A percentile compares a stretch with the other conserved stretches of the same genome.
Conservation (phyloP, 306 rosid genomes). For the Ochetophila trinervis region DNA sequence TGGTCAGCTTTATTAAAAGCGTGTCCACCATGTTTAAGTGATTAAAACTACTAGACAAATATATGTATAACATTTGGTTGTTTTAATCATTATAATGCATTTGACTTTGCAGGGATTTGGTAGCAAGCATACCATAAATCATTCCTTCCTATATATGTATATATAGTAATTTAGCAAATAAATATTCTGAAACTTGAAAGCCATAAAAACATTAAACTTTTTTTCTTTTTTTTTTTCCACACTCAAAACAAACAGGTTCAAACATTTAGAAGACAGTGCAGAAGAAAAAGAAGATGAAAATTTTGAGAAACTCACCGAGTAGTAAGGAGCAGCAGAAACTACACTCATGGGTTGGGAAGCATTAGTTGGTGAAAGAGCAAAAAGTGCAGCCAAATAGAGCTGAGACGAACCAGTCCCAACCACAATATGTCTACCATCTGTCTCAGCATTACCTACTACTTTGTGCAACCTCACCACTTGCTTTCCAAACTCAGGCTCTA, state of each 20-base stretch:
- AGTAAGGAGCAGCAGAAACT: slow-evolving; percentile 70
- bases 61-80: slow-evolving; percentile 16
- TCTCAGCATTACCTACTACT: slow-evolving; percentile 74
- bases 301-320: slow-evolving; percentile 56
- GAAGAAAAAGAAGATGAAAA: background rate
- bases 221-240: too few relatives aligned
- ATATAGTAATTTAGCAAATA: background rate
- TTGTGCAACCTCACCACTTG: slow-evolving; percentile 68
- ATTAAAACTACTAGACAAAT: slow-evolving; percentile 9
- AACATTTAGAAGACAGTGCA: background rate
- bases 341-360: slow-evolving; percentile 55
- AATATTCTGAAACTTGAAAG: background rate
- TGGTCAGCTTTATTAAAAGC: slow-evolving; percentile 23
- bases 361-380: slow-evolving; percentile 59
- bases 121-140: slow-evolving; percentile 6
- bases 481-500: slow-evolving; percentile 61
- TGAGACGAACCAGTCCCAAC: slow-evolving; percentile 98
- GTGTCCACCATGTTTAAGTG: slow-evolving; percentile 25
- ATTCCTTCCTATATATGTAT: background rate
- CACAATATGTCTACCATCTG: slow-evolving; percentile 64
- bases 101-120: slow-evolving; percentile 29
- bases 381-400: slow-evolving; percentile 75
- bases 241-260: too few relatives aligned
- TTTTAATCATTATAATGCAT: slow-evolving; percentile 4
- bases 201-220: too few relatives aligned